phyloP scores from a whole-genome alignment of 2,329 filamentous ascomycete genomes.

The Neoscytalidium dimidiatum region DNA sequence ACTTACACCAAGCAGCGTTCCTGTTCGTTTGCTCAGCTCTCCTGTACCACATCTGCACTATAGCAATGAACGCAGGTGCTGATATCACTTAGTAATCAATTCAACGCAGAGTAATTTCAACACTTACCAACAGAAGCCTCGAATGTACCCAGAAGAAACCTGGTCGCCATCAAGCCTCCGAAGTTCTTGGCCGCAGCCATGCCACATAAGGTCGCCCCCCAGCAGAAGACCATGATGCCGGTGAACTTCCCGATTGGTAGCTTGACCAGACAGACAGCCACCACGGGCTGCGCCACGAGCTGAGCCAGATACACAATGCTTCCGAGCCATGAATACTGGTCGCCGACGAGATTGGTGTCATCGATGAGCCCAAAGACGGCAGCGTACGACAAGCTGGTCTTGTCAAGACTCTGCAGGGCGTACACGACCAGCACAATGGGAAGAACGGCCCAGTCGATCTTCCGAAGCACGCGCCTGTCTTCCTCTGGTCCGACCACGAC shows the following conservation, averaged over 20 bases:
- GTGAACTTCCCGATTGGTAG: constrained; percentile 63
- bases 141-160: constrained; percentile 68
- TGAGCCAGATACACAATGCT: constrained; percentile 57
- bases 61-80: constrained; percentile 43
- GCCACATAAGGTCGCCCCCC: constrained; percentile 38
- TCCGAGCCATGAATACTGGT: constrained; percentile 56
- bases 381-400: constrained; percentile 61
- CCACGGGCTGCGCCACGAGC: constrained; percentile 54
- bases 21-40: constrained; percentile 58
- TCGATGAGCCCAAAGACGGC: constrained; percentile 65
- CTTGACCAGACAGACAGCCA: constrained; percentile 59
- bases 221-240: constrained; percentile 53
- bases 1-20: constrained; percentile 52
- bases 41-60: constrained; percentile 65
- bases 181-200: constrained; percentile 44
- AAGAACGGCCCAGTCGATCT: constrained; percentile 54
- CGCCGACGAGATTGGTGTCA: constrained; percentile 52
- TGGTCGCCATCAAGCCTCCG: constrained; percentile 53
- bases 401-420: constrained; percentile 64
- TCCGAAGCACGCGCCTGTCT: constrained; percentile 41
- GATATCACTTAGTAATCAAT: not conserved
- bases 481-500: constrained; percentile 44
- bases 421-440: constrained; percentile 62
- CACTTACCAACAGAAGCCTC: constrained; percentile 58
- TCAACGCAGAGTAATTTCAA: constrained; percentile 48